Percentiles rank a stretch among this genome's conserved stretches.
Evolutionary conservation across 2,329 filamentous ascomycete genomes (phyloP).

Genomic region (Immersiporthe knoxdaviesiana): DNA sequence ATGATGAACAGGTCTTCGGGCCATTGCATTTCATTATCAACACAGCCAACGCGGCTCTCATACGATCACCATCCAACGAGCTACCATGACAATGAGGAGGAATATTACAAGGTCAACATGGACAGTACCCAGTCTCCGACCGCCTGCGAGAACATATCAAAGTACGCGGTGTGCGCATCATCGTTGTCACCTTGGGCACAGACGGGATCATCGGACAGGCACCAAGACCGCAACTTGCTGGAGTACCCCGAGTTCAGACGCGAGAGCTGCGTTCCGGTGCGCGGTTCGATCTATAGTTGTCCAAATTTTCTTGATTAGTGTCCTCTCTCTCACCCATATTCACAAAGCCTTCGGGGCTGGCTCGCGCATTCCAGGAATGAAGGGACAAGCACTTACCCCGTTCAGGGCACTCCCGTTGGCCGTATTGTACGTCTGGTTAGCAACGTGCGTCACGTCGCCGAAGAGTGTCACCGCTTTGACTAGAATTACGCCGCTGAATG

Average conservation of each 20-base stretch:
- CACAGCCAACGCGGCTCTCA: neutral
- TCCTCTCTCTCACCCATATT: neutral
- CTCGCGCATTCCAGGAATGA: no score
- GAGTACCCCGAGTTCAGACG: constrained; percentile 36
- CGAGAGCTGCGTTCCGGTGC: constrained; percentile 36
- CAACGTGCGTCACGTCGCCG: constrained; percentile 26
- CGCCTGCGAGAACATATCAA: constrained; percentile 37
- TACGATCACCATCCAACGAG: neutral
- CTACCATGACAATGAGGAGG: neutral
- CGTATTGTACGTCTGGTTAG: constrained; percentile 27
- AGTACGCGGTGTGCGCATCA: constrained; percentile 43
- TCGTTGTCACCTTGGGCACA: constrained; percentile 42
- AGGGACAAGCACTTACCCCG: constrained; percentile 18
- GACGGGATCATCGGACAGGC: constrained; percentile 43
- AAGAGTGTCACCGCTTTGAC: constrained; percentile 23
- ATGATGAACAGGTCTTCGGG: neutral
- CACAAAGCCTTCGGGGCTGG: neutral
- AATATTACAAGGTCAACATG: constrained; percentile 17
- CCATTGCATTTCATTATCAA: neutral
- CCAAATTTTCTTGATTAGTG: neutral
- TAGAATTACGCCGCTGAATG: neutral
- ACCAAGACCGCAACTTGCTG: constrained; percentile 40
- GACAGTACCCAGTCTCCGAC: constrained; percentile 31
- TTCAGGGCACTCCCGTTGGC: constrained; percentile 20
- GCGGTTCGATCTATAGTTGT: constrained; percentile 35